Evolutionary conservation across 2,329 filamentous ascomycete genomes (phyloP), one percentile per base, ranked within the genome.

Genomic region (Shiraia bambusicola): DNA sequence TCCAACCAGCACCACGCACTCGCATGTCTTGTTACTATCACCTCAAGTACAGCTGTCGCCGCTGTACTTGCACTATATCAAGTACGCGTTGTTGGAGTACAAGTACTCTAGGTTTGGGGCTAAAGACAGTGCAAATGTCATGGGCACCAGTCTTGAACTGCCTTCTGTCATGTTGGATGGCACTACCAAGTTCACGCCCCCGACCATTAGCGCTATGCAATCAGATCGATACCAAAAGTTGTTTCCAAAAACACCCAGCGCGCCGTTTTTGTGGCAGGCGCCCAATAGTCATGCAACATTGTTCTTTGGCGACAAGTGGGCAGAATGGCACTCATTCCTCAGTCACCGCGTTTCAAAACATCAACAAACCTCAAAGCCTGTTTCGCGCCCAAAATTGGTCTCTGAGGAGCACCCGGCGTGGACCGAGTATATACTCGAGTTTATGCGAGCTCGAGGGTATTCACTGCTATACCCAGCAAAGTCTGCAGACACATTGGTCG

Each of bases 221-320:
- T 53, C 51, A 10, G 50, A 63, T 7, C 59, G 63, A 17, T 63
- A 66, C 32, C 50, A 58, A 8, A 50, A 52, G 15, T 27, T 55
- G 22, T 58, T 50, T 33, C 37, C 56, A 4, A 56, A 67, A 19
- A 57, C 66, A 4, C 35, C 70, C 4, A 56, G 41, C 24, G 77
- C 79, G 0, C 76, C 86, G 0, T 94, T 95, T 58, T 73, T 95
- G 7, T 95, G 90, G 84, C 87, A 95, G 68, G 82, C 84, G 2
- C 91, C 92, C 4, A 87, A 83, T 51, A 88, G 85, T 59, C 86
- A 93, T 50, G 91, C 92, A 1, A 81, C 84, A 9, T 75, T 98
- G 8, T 85, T 92, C 63, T 83, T 93, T 41, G 90, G 91, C 30
- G 81, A 89, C 34, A 90, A 86, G 60, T 98, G 93, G 93, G 72